Conservation (phyloP, 768 basidiomycete species). For the Tulasnella sp. region DNA sequence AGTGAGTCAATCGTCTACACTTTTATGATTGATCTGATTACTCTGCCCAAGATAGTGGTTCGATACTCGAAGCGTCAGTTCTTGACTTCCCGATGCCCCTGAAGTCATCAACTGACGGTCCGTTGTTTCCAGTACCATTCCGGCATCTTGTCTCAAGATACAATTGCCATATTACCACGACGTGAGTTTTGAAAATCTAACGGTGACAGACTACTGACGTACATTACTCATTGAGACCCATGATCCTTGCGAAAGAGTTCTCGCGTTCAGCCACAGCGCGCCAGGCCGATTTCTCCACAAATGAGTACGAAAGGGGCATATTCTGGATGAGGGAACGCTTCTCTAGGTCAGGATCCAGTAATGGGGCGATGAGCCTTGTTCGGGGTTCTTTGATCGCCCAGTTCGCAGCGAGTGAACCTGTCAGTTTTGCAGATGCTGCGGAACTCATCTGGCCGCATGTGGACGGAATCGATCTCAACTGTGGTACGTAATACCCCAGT, state of each 20-base stretch:
- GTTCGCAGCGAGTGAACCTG: constrained; percentile 33
- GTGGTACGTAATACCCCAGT: constrained; percentile 22
- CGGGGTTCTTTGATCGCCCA: constrained; percentile 33
- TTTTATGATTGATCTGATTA: constrained; percentile 16
- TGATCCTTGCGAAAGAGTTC: constrained; percentile 36
- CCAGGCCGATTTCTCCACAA: constrained; percentile 33
- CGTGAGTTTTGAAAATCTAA: not conserved
- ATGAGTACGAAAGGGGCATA: constrained; percentile 29
- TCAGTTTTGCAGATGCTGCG: constrained; percentile 32
- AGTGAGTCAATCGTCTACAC: constrained; percentile 17
- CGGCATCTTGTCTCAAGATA: constrained; percentile 32
- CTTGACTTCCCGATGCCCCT: too few relatives aligned
- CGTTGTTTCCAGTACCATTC: constrained; percentile 28
- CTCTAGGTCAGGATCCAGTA: not conserved
- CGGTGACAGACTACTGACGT: not conserved
- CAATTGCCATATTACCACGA: constrained; percentile 31
- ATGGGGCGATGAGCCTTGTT: constrained; percentile 21
- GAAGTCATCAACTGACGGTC: not conserved
- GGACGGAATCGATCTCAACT: constrained; percentile 38
- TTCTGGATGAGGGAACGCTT: constrained; percentile 28
- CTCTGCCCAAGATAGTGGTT: constrained; percentile 24
- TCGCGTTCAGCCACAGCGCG: constrained; percentile 32
- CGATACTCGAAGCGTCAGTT: constrained; percentile 31
- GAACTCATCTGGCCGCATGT: constrained; percentile 33
- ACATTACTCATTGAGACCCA: constrained; percentile 31